A percentile compares a stretch with the other conserved stretches of the same genome.
Conservation (phyloP, 139 green algal species). For the Chlorella sp. region DNA sequence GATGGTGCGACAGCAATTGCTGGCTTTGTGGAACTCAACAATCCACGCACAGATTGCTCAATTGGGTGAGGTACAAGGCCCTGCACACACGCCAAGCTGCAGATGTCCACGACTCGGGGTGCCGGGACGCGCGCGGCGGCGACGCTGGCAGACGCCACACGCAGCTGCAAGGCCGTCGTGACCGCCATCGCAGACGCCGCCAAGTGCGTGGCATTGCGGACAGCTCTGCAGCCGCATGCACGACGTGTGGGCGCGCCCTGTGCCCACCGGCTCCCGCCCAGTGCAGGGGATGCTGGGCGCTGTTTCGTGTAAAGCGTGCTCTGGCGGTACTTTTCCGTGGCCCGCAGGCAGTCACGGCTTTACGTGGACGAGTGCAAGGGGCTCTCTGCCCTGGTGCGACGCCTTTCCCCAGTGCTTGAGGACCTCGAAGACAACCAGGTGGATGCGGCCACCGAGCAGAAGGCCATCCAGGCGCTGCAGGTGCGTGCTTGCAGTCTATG, state of each 20-base stretch:
- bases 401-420: slow-evolving; percentile 1
- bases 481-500: not conserved
- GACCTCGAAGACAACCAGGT: slow-evolving; percentile 8
- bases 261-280: no score
- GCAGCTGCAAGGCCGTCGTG: not conserved
- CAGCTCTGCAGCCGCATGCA: no score
- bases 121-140: not conserved
- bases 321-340: no score
- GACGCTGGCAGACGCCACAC: not conserved
- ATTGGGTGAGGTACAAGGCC: no score
- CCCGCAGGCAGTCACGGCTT: not conserved
- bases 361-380: slow-evolving; percentile 7
- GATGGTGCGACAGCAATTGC: no score
- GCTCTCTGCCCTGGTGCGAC: not conserved
- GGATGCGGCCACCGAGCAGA: not conserved
- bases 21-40: no score
- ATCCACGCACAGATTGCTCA: no score
- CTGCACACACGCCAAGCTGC: not conserved
- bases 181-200: not conserved
- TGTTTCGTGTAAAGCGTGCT: no score
- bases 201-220: not conserved
- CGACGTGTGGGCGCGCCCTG: no score
- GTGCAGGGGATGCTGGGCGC: no score
- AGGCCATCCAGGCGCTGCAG: not conserved
- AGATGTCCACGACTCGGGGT: not conserved